Percentiles rank a stretch among this genome's conserved stretches.
Conservation (phyloP, 192 early-diverging fungal genomes). For the Backusella mclennaniae region DNA sequence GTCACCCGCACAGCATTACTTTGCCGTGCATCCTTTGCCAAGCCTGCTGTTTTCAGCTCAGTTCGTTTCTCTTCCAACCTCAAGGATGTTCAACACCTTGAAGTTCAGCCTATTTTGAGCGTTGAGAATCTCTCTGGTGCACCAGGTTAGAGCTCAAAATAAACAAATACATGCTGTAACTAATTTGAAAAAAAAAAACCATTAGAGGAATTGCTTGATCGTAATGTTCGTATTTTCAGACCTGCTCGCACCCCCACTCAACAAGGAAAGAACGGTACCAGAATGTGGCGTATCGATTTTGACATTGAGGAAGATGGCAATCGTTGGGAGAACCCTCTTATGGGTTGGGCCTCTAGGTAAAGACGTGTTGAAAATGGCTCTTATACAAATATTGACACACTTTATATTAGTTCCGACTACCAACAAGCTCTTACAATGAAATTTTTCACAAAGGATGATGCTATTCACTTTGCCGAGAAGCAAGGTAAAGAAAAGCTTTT, state of each 20-base stretch:
- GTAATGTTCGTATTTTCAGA: slow-evolving; percentile 83
- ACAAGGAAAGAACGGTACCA: slow-evolving; percentile 72
- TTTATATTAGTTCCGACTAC: slow-evolving; percentile 66
- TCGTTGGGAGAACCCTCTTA: slow-evolving; percentile 91
- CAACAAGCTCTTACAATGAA: slow-evolving; percentile 80
- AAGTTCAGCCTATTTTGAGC: not conserved
- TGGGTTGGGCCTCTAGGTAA: slow-evolving; percentile 90
- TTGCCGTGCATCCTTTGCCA: slow-evolving; percentile 16
- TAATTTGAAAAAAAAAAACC: too few species aligned
- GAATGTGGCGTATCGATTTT: slow-evolving; percentile 90
- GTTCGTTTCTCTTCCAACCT: not conserved
- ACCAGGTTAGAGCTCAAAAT: not conserved
- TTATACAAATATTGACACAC: not conserved
- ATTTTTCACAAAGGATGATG: slow-evolving; percentile 85
- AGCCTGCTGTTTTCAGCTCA: slow-evolving; percentile 1
- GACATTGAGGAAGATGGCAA: slow-evolving; percentile 73
- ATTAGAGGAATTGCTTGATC: slow-evolving; percentile 34
- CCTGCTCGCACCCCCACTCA: slow-evolving; percentile 86
- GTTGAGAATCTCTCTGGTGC: slow-evolving; percentile 24
- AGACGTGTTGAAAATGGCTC: not conserved
- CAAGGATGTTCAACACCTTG: slow-evolving; percentile 15
- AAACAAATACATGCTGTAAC: not conserved
- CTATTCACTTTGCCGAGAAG: slow-evolving; percentile 92
- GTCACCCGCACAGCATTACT: not conserved
- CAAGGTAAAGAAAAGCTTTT: slow-evolving; percentile 53